Conservation (phyloP, 495 filamentous ascomycete species). For the Thermochaetoides thermophila region DNA sequence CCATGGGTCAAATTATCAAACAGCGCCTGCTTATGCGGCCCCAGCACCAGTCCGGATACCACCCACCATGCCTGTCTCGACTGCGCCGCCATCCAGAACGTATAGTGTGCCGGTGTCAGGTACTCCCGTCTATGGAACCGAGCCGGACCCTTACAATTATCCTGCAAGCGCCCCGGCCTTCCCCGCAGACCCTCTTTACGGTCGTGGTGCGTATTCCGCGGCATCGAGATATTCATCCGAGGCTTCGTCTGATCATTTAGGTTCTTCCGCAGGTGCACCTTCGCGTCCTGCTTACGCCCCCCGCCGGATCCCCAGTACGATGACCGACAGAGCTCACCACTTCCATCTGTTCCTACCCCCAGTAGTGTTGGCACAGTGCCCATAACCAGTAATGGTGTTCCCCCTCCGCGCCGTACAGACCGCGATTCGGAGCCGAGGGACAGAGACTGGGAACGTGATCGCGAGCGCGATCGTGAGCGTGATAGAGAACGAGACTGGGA, state of each 20-base stretch:
- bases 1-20: slow-evolving; percentile 14
- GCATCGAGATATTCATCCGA: slow-evolving; percentile 14
- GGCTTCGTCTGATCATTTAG: slow-evolving; percentile 36
- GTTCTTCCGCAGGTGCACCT: slow-evolving; percentile 33
- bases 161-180: slow-evolving; percentile 19
- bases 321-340: slow-evolving; percentile 9
- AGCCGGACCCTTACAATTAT: slow-evolving; percentile 19
- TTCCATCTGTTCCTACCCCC: slow-evolving; percentile 9
- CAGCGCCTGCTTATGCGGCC: slow-evolving; percentile 9
- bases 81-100: slow-evolving; percentile 12
- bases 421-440: slow-evolving; percentile 27
- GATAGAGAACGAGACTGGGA: no score
- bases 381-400: slow-evolving; percentile 18
- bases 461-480: no score
- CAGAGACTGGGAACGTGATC: no score
- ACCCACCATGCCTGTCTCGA: slow-evolving; percentile 7
- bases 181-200: slow-evolving; percentile 32
- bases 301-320: slow-evolving; percentile 18
- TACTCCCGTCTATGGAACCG: slow-evolving; percentile 13
- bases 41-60: slow-evolving; percentile 12
- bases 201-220: slow-evolving; percentile 32
- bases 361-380: slow-evolving; percentile 15
- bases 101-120: slow-evolving; percentile 7
- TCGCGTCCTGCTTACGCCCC: no score
- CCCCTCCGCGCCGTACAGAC: slow-evolving; percentile 25